Evolutionary conservation across 176 grass and related monocot species (phyloP), one percentile per base, ranked within the genome.

Genomic region (Oryza meridionalis): DNA sequence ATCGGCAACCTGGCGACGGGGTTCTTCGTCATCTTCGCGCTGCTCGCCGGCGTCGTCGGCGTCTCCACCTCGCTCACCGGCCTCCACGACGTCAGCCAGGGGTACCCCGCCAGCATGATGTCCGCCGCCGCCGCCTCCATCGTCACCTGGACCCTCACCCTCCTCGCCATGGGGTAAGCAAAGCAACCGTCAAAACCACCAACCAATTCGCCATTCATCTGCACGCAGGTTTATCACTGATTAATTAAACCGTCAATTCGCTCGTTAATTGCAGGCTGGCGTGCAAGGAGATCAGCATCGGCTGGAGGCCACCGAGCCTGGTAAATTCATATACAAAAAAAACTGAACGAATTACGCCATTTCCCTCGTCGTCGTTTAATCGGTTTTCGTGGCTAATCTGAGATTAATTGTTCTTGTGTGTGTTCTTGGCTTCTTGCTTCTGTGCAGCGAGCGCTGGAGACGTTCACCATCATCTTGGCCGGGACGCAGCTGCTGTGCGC

Each of bases 1-100:
- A 94, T 98, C 10, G 96, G 96, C 65, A 98, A 98, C 85, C 38
- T 95, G 6, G 93, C 93, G 24, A 98, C 96, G 42, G 96, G 96
- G 25, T 98, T 98, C 85, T 98, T 95, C 70, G 86, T 95, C 73
- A 98, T 98, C 84, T 98, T 96, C 84, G 73, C 96, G 33, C 87
- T 96, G 51, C 1, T 98, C 43, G 17, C 96, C 4, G 79, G 88
- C 7, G 88, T 92, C 7, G 93, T 95, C 47, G 96, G 96, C 82
- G 26, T 92, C 25, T 78, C 94, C 82, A 95, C 96, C 63, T 95
- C 96, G 17, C 85, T 98, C 70, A 85, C 89, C 51, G 96, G 96
- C 32, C 83, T 98, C 42, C 81, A 75, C 32, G 93, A 98, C 55
- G 91, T 98, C 62, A 76, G 9, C 38, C 42, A 66, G 63, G 69